Evolutionary conservation across 306 rosid species (phyloP), one percentile per base, ranked within the genome.

Genomic region (Castanopsis chinensis): DNA sequence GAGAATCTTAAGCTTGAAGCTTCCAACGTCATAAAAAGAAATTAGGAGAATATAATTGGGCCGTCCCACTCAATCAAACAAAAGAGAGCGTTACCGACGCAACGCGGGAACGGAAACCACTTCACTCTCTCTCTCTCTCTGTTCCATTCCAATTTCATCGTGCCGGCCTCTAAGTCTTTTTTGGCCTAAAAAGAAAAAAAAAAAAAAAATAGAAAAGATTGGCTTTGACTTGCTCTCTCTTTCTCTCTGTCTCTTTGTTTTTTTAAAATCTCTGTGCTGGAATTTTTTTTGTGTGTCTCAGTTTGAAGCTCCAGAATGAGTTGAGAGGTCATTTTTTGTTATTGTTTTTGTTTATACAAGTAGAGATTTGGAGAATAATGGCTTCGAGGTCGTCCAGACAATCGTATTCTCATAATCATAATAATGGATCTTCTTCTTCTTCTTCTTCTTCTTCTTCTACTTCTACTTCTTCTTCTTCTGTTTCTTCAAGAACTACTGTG

Each of bases 351-450:
- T 2, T 37, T 37, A 37, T 37, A 37, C 3, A 8, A 37, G 45
- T 7, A 37, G 1, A 8, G 45, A 37, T 3, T 37, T 2, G 30
- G 53, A 41, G 54, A 18, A 41, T 25, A 75, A 85, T 85, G 88
- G 85, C 85, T 41, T 69, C 80, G 3, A 45, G 45, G 59, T 69
- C 83, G 2, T 32, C 82, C 63, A 63, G 77, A 71, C 79, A 73
- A 57, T 56, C 59, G 25, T 30, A 56, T 57, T 67, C 82, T 73
- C 63, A 82, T 45, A 75, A 84, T 68, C 71, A 73, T 65, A 43
- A 30, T 12, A 32, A 23, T 19, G 57, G 21, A 5, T 75, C 79
- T 28, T 70, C 76, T 76, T 19, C 58, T 68, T 77, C 71, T 37
- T 9, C 71, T n/a, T 7, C 70, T 28, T 60, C 76, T 76, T 13